Evolutionary conservation across 345 rosid species (phyloP), one percentile per base, ranked within the genome.

Genomic region (Geranium brycei): DNA sequence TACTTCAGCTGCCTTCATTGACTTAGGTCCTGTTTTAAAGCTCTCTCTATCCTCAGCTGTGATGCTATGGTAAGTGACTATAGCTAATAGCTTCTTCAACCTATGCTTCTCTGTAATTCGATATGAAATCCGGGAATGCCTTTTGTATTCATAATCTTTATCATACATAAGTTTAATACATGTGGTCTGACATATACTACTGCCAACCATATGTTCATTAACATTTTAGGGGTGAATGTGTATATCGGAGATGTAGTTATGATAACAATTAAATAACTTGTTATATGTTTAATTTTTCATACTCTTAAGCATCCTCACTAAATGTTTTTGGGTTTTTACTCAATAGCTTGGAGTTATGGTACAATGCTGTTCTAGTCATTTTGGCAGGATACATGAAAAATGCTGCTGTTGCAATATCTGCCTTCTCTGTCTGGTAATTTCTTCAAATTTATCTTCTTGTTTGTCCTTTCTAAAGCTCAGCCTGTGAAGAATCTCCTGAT

Each of bases 351-450:
- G 96, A 88, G 79, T 60, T 86, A 1, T 91, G 97, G 97, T 91
- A 88, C 78, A 58, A 64, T 75, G 76, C 89, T 7, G 57, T 91
- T 38, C 73, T 91, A 4, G 84, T 91, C 19, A 69, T 91, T n/a
- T 32, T 88, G 57, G 89, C 95, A 16, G 96, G 96, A 66, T 84
- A 91, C 70, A 68, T 87, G 84, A 31, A 71, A 41, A 75, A 85
- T 76, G 97, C 96, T 0, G 66, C 76, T 0, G 47, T 77, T 40
- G 76, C 81, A 19, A 84, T 91, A 62, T 78, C 91, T 60, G 96
- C 98, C 7, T 85, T 91, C 76, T 84, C 98, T 62, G 81, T 91
- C 64, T 91, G 97, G 97, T 91, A 82, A 70, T 73, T 35, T 35
- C 7, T 35, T 35, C 10, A 35, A 35, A 35, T 19, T 18, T n/a